Evolutionary conservation across 371 early-diverging fungal genomes (phyloP), one percentile per base, ranked within the genome.

Genomic region (Fennellomyces sp.): DNA sequence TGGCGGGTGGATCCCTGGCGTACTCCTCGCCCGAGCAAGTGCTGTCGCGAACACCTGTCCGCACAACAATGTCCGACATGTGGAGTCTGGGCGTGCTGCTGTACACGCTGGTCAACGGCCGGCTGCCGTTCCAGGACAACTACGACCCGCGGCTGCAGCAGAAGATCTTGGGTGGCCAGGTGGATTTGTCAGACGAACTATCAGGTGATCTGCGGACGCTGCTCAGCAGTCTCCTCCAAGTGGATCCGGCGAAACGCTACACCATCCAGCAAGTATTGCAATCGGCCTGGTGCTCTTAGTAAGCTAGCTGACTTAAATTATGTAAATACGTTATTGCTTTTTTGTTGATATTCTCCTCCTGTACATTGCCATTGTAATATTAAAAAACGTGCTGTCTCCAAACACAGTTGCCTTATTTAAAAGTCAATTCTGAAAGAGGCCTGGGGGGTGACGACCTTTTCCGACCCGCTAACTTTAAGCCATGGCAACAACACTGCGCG

Each of bases 71-170:
- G 6, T 73, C 87, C 2, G 94, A 95, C 64, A 78, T 97, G 19
- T 95, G 96, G 96, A 81, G 92, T 1, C 70, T 94, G 8, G 96
- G 93, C 1, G 86, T 92, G 11, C 79, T 94, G 1, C 63, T 94
- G 13, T 94, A 83, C 67, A 87, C 90, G 3, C 65, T 93, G 48
- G 63, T 91, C 15, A 78, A 85, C 0, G 93, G 93, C 12, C 60
- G 66, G 26, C 74, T 94, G 23, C 94, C 96, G 2, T 94, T 94
- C 68, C 68, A 68, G 41, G 95, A 93, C 64, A 81, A 73, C n/a
- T 93, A 83, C 58, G 79, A 86, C 35, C 84, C 91, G 0, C 69
- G 94, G 8, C 59, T 94, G 49, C 89, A 88, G 66, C 72, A 82
- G 61, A 83, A 78, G 58, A 93, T 93, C 42, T 27, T 83, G 26